Conservation (phyloP, 2,329 filamentous ascomycete genomes). For the Huntiella abstrusa region DNA sequence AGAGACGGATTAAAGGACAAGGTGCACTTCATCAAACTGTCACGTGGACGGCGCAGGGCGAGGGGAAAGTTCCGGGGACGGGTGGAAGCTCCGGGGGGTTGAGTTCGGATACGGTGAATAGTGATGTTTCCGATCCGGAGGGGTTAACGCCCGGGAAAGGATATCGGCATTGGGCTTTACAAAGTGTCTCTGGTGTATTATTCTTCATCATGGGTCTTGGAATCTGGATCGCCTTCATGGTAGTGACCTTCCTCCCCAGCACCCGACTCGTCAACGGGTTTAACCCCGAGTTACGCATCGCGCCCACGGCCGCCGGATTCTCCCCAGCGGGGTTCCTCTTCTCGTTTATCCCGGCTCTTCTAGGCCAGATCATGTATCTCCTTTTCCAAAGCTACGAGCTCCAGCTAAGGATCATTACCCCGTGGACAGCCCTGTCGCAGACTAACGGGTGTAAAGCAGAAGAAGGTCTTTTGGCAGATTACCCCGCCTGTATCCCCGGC, state of each 20-base stretch:
- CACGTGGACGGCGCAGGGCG: too few species aligned
- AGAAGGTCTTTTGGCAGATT: slow-evolving; percentile 49
- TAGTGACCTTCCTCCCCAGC: slow-evolving; percentile 58
- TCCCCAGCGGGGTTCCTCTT: slow-evolving; percentile 80
- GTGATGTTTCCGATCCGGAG: slow-evolving; percentile 5
- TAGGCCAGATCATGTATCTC: slow-evolving; percentile 50
- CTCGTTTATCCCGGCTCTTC: slow-evolving; percentile 49
- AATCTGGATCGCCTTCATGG: slow-evolving; percentile 50
- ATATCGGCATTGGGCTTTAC: slow-evolving; percentile 62
- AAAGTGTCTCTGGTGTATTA: slow-evolving; percentile 42
- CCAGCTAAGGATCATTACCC: slow-evolving; percentile 44
- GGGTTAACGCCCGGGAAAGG: slow-evolving; percentile 25
- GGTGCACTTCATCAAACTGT: not conserved
- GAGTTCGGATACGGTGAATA: slow-evolving; percentile 3
- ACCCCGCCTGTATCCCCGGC: slow-evolving; percentile 46
- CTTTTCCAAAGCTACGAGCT: slow-evolving; percentile 48
- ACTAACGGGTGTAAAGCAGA: slow-evolving; percentile 41
- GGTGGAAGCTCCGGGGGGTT: not conserved
- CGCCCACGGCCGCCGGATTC: slow-evolving; percentile 46
- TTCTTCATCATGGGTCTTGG: slow-evolving; percentile 42
- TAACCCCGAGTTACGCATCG: slow-evolving; percentile 43
- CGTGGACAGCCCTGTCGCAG: slow-evolving; percentile 44
- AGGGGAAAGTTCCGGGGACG: not conserved
- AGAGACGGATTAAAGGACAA: slow-evolving; percentile 3
- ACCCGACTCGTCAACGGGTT: slow-evolving; percentile 53